Evolutionary conservation across 1,284 basidiomycete genomes (phyloP), one percentile per base, ranked within the genome.

Genomic region (Melampsora occidentalis): DNA sequence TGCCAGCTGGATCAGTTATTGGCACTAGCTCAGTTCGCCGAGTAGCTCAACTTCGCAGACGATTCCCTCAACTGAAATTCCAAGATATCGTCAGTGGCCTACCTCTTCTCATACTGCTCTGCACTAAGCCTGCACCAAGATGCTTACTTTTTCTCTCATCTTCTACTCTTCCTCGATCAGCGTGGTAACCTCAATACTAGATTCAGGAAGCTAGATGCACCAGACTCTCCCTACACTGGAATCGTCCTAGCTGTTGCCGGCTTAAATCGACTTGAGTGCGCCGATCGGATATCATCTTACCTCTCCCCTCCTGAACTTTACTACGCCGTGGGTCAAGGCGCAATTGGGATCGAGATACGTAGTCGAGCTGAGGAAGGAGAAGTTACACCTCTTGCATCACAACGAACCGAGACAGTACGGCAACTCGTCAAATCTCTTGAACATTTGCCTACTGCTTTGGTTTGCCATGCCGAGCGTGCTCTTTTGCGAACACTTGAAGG

Each of bases 171-270:
- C 39, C 28, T 53, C 20, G 48, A 92, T 82, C 53, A 82, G 80
- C 82, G 84, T 18, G 84, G 84, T 16, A 83, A 83, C 76, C 81
- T 84, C 77, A 82, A 83, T 65, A 97, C 96, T 14, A 92, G 97
- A 46, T 84, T 98, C 18, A 87, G 87, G 68, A 99, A 99, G 85
- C 89, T 99, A 64, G 97, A 99, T 83, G 90, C 89, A 3, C 88
- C 90, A 10, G 86, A 88, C 70, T 89, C 91, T n/a, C 90, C 90
- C 22, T 98, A 91, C 83, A 87, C 91, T 35, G 96, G 94, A 0
- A 86, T 99, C 78, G 90, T 99, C 82, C 91, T 99, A 78, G 97
- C 97, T 25, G 92, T 92, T 80, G 93, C 96, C 2, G 97, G 97
- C 20, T 87, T 99, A 72, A 87, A 92, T n/a, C 92, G 96, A 33